These are phyloP conservation scores for Marchantia polymorpha DNA, from an alignment of 225 moss, liverwort and hornwort species.

Conservation along the genomic window DNA sequence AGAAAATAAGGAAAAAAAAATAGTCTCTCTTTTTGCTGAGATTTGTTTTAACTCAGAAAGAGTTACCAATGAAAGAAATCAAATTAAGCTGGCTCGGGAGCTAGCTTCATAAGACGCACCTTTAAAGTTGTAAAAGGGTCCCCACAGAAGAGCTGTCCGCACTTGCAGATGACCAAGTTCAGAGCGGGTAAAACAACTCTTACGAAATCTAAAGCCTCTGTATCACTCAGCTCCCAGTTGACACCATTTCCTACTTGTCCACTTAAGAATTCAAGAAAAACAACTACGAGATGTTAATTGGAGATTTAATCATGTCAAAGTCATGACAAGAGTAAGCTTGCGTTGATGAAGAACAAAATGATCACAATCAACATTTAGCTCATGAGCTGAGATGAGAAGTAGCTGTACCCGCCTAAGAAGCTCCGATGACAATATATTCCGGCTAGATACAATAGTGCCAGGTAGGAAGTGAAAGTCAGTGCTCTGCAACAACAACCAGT, in stretches of 20 bases:
- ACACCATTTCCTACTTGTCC: slow-evolving; percentile 4
- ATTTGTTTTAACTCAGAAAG: too few relatives aligned
- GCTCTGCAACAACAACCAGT: slow-evolving; percentile 44
- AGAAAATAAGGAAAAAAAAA: neutral
- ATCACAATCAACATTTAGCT: neutral
- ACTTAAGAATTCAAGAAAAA: slow-evolving; percentile 23
- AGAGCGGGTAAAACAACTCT: slow-evolving; percentile 65
- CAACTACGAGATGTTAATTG: neutral
- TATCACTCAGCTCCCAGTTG: slow-evolving; percentile 59
- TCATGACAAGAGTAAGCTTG: too few relatives aligned
- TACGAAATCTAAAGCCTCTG: slow-evolving; percentile 60
- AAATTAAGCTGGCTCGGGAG: neutral
- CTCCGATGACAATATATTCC: slow-evolving; percentile 82
- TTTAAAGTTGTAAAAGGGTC: slow-evolving; percentile 86
- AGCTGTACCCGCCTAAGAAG: slow-evolving; percentile 67
- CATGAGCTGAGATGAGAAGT: neutral
- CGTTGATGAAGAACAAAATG: neutral
- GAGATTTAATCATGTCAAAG: too few relatives aligned
- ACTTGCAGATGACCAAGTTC: slow-evolving; percentile 64
- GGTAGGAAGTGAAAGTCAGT: slow-evolving; percentile 68
- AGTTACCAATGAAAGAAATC: neutral
- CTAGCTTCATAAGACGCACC: slow-evolving; percentile 37
- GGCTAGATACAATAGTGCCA: slow-evolving; percentile 74
- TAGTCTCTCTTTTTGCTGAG: neutral
- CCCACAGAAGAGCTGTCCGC: slow-evolving; percentile 78